Base-by-base conservation (phyloP, 495 filamentous ascomycete species). In the Sordaria brevicollis region DNA sequence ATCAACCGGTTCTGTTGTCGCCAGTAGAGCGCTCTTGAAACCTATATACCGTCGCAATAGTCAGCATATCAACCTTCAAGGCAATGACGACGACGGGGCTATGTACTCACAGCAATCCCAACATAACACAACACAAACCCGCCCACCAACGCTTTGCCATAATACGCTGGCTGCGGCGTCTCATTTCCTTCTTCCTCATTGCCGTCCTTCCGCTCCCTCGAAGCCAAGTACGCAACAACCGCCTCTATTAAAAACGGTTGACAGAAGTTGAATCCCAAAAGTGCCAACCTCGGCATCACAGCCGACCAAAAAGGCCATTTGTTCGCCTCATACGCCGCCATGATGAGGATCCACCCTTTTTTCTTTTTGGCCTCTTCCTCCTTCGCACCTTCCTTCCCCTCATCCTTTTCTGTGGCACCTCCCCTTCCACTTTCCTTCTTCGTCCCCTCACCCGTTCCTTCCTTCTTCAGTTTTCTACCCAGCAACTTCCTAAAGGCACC, bases 61-160 rank as follows among this genome's bases (percentile, higher is more conserved):
- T 21, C 21, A n/a, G 36, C 35, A 38, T 57, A 13, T 21, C 33
- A 19, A 6, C 35, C 17, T 6, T 31, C 21, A 19, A 19, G 15
- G n/a, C n/a, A 66, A 4, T 25, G 10, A n/a, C 1, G 3, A 9
- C 11, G 35, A 41, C n/a, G 5, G n/a, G 8, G 19, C 54, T n/a
- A 6, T 39, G 3, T 13, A 75, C 69, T 70, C 71, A 82, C 80
- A 7, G 84, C 87, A 57, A 89, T 81, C 0, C 88, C 88, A 21
- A 79, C 41, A 73, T 89, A 89, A 1, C 87, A 82, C 35, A 89
- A 62, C 33, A 82, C 72, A 68, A 83, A 86, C 5, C 84, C 86
- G 13, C 85, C 87, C 68, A 89, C 86, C 37, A 89, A 70, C 3
- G 84, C 86, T 74, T 86, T 84, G 65, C 82, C 81, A 49, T 81